Evolutionary conservation across 768 basidiomycete genomes (phyloP), one percentile per base, ranked within the genome.

Genomic region (Coprinopsis sp.): DNA sequence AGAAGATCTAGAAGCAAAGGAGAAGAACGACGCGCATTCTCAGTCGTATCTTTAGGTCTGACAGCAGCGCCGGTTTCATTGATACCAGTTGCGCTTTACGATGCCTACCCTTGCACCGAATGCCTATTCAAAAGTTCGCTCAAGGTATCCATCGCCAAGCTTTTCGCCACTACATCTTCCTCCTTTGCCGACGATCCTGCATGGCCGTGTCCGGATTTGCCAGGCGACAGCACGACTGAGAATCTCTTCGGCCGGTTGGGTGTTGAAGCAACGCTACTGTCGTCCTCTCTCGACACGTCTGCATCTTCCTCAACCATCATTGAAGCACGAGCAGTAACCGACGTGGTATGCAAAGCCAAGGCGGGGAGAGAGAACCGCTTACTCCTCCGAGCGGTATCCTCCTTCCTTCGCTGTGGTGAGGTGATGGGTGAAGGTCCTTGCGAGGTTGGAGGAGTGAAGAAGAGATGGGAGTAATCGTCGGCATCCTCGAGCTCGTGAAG

Each of bases 361-460:
- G 84, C 84, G 37, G 87, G 85, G 40, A 85, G 50, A 39, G 88
- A 89, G 56, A 88, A 88, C 30, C 85, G 76, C 58, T 87, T 85
- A 56, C 69, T 70, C 55, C 79, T 62, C 53, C 82, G 66, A 34
- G 73, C 75, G 0, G 84, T 85, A 51, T 85, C 76, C 58, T 86
- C 85, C 44, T 55, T 57, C 22, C 51, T 58, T 22, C 50, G 51
- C 21, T 50, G 44, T 5, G 63, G 61, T 0, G 62, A 62, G 6
- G 65, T 59, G 21, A 54, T 45, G 6, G 60, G 55, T 11, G 66
- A 60, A 13, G 59, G 56, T 6, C 45, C 51, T 4, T 48, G 21
- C 16, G 33, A 46, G 29, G 49, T 54, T 18, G 55, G 56, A 11
- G 55, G 55, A 1, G 52, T 50, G 1, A 53, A 54, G 13, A 54